Percentiles rank a stretch among this genome's conserved stretches.
Conservation (phyloP, 2,329 filamentous ascomycete species). For the Raffaelea ambrosiae region DNA sequence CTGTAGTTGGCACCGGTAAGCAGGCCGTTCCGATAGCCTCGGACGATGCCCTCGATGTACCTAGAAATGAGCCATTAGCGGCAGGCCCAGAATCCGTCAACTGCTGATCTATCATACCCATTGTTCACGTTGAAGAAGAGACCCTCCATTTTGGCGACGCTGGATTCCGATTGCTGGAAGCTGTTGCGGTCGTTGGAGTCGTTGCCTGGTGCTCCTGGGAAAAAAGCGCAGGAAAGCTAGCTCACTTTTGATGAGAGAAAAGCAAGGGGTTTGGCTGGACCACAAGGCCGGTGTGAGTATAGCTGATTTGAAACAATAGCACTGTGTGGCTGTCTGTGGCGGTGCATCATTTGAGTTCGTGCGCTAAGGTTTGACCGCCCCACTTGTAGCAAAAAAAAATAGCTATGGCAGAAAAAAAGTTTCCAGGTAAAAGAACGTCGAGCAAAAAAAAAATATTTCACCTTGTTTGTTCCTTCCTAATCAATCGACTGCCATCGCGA, state of each 20-base stretch:
- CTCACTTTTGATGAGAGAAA: neutral
- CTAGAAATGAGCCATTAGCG: constrained; percentile 33
- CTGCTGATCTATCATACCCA: constrained; percentile 48
- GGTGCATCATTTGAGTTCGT: neutral
- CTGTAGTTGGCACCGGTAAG: constrained; percentile 85
- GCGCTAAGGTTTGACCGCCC: constrained; percentile 6
- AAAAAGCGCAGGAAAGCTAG: constrained; percentile 9
- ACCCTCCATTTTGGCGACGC: constrained; percentile 63
- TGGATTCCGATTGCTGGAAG: constrained; percentile 6
- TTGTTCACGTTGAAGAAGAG: constrained; percentile 92
- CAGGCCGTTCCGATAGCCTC: constrained; percentile 91
- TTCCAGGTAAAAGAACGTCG: constrained; percentile 12
- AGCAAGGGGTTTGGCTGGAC: no score
- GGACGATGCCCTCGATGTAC: constrained; percentile 95
- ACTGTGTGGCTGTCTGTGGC: neutral
- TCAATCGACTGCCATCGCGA: constrained; percentile 8
- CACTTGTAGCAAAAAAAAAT: constrained; percentile 7
- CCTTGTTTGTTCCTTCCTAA: constrained; percentile 6
- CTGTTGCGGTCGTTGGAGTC: constrained; percentile 5
- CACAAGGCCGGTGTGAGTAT: neutral
- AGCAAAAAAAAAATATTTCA: constrained; percentile 13
- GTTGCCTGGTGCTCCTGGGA: constrained; percentile 7
- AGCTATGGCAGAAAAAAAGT: constrained; percentile 16
- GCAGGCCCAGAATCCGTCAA: neutral
- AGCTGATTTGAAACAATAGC: neutral